phyloP scores from a whole-genome alignment of 2,329 filamentous ascomycete genomes.

The Epichloe gansuensis region DNA sequence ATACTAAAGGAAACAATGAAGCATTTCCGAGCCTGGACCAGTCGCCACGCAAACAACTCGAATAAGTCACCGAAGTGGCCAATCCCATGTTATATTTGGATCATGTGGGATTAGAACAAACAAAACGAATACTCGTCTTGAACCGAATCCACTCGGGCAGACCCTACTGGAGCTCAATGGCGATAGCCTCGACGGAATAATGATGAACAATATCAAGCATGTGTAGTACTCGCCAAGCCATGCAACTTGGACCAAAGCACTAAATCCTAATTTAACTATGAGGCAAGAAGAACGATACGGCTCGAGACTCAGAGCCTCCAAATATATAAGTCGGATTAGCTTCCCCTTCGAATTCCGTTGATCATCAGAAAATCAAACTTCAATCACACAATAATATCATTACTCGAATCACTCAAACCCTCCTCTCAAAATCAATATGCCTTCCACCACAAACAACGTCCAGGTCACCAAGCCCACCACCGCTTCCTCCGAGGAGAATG shows the following conservation, averaged over 20 bases:
- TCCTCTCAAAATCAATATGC: constrained; percentile 14
- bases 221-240: not conserved
- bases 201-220: constrained; percentile 1
- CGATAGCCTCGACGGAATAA: not conserved
- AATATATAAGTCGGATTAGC: not conserved
- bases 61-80: not conserved
- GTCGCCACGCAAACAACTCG: not conserved
- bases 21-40: not conserved
- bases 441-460: constrained; percentile 15
- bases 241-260: not conserved
- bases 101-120: not conserved
- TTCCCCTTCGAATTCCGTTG: not conserved
- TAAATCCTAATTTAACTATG: not conserved
- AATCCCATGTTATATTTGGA: not conserved
- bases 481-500: constrained; percentile 7
- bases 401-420: not conserved
- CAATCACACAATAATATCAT: not conserved
- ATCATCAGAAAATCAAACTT: not conserved
- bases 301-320: not conserved
- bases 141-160: not conserved
- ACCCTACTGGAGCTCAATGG: not conserved
- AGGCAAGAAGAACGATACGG: not conserved
- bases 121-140: not conserved
- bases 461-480: constrained; percentile 10
- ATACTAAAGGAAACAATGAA: constrained; percentile 9